Evolutionary conservation across 140 eudicot species (phyloP), one percentile per base, ranked within the genome.

Genomic region (Cichorium intybus): DNA sequence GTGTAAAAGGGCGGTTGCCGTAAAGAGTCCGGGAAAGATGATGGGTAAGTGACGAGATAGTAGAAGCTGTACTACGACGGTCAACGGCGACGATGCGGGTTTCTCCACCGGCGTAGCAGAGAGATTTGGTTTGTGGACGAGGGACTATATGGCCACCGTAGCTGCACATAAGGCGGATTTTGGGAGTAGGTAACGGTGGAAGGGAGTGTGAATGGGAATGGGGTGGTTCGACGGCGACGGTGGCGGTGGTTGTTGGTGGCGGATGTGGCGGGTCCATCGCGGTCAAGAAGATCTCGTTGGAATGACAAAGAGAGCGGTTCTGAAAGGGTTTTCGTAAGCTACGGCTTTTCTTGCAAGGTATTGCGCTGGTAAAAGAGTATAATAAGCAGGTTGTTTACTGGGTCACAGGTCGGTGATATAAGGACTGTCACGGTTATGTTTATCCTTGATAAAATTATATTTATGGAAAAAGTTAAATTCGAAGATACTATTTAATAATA

Each of bases 101-200:
- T 4, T 91, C 97, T 1, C 97, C 97, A 43, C 87, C 88, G 75
- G 85, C 77, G 85, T 91, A 91, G 72, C 62, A 78, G 6, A 91
- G 85, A 3, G 95, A 77, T 47, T 87, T 91, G 74, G 80, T 62
- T 75, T 84, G 75, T 0, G 97, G 96, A 10, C 96, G 96, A 28
- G 96, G 90, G 66, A 81, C 64, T 15, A 90, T 87, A 66, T 90
- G 96, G 69, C 97, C 97, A 55, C 87, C 84, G 74, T 80, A 84
- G 74, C 97, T 91, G 77, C 84, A 75, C 95, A 91, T 84, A 1
- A 91, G 78, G 15, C 97, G 97, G 83, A 91, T 69, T 68, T 91
- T 89, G 52, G 81, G 1, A 23, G 72, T 67, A 54, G 84, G 90
- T 47, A 73, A 68, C 0, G 82, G 84, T 15, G 90, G 84, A 11